Evolutionary conservation across 345 rosid genomes (phyloP).

Genomic region (Erysimum cheiranthoides): DNA sequence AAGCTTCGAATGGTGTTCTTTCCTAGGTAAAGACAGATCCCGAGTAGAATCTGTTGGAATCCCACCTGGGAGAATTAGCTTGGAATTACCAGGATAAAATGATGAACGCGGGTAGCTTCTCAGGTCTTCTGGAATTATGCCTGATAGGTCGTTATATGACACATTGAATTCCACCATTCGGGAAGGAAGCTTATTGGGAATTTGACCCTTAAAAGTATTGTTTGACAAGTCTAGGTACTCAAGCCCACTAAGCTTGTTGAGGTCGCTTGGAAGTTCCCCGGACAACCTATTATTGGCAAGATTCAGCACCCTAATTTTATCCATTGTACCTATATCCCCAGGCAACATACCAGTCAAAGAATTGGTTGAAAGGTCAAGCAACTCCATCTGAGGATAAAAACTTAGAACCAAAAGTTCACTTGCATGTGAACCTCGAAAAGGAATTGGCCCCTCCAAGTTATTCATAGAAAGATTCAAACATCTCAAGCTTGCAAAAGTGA

Average conservation of each 20-base stretch:
- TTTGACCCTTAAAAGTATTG: conserved; percentile 69
- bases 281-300: conserved; percentile 70
- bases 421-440: conserved; percentile 60
- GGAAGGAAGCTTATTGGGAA: conserved; percentile 71
- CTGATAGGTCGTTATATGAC: conserved; percentile 77
- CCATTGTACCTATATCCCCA: conserved; percentile 67
- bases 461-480: conserved; percentile 85
- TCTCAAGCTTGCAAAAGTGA: conserved; percentile 59
- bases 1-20: conserved; percentile 51
- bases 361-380: conserved; percentile 89
- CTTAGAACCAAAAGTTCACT: conserved; percentile 61
- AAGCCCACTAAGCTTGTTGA: conserved; percentile 71
- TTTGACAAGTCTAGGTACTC: conserved; percentile 82
- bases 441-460: conserved; percentile 70
- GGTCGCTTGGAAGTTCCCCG: conserved; percentile 75
- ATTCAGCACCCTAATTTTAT: conserved; percentile 60
- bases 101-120: conserved; percentile 58
- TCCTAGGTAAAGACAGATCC: conserved; percentile 22
- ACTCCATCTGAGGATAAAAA: conserved; percentile 63
- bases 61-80: conserved; percentile 50
- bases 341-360: conserved; percentile 69
- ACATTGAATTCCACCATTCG: conserved; percentile 70
- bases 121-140: conserved; percentile 65
- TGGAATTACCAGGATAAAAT: conserved; percentile 77
- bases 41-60: conserved; percentile 31